Percentiles rank a stretch among this genome's conserved stretches.
Conservation (phyloP, 768 basidiomycete species). For the Rossbeevera mucosa region DNA sequence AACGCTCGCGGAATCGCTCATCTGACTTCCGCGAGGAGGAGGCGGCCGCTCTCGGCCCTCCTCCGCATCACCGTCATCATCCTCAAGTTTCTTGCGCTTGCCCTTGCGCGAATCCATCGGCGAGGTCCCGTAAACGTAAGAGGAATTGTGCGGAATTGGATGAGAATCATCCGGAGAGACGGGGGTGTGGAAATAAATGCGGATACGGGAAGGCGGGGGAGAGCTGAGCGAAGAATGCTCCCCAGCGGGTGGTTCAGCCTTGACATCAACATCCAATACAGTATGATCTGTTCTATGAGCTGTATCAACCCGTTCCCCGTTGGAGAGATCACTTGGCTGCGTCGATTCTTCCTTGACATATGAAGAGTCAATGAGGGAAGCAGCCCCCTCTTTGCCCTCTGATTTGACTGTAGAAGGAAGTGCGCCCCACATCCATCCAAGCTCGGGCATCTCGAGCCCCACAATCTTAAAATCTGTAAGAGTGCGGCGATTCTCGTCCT, state of each 20-base stretch:
- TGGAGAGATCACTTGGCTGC: constrained; percentile 18
- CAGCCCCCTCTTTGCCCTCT: constrained; percentile 36
- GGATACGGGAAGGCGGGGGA: constrained; percentile 73
- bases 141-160: constrained; percentile 61
- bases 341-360: constrained; percentile 32
- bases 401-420: constrained; percentile 38
- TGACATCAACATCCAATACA: constrained; percentile 30
- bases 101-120: constrained; percentile 67
- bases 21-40: constrained; percentile 41
- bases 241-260: constrained; percentile 24
- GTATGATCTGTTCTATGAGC: constrained; percentile 19
- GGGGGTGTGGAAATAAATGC: constrained; percentile 90
- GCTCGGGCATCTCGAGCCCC: constrained; percentile 76
- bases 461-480: constrained; percentile 98
- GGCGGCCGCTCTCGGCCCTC: constrained; percentile 67
- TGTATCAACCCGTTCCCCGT: constrained; percentile 18
- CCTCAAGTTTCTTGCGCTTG: constrained; percentile 85
- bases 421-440: constrained; percentile 85
- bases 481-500: constrained; percentile 84
- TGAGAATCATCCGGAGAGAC: constrained; percentile 77
- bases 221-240: constrained; percentile 32
- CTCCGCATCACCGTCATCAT: constrained; percentile 79
- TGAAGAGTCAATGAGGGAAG: constrained; percentile 30
- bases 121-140: constrained; percentile 35
- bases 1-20: constrained; percentile 54